Evolutionary conservation across 1,284 basidiomycete species (phyloP).

Genomic region (Ganoderma leucocontextum): DNA sequence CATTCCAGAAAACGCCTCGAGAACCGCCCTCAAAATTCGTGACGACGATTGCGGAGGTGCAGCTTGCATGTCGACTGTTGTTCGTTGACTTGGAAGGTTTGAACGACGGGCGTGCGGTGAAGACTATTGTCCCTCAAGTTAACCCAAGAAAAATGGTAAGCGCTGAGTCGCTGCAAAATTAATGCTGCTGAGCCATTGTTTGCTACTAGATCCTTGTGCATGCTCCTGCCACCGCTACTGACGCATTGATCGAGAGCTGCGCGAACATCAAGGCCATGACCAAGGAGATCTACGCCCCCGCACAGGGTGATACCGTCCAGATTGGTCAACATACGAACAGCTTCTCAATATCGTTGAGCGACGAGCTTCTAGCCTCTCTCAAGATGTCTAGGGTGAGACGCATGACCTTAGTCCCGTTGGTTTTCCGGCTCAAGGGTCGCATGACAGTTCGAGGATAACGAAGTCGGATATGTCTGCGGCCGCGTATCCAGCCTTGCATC

Average conservation of each 20-base stretch:
- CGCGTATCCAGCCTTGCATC: constrained; percentile 84
- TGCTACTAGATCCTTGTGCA: constrained; percentile 87
- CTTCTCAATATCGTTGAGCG: constrained; percentile 94
- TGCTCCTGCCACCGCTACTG: constrained; percentile 71
- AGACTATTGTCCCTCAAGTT: constrained; percentile 96
- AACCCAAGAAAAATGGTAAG: constrained; percentile 93
- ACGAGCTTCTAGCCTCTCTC: constrained; percentile 81
- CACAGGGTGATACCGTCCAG: constrained; percentile 76
- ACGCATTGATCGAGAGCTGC: constrained; percentile 82
- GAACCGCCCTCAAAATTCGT: constrained; percentile 95
- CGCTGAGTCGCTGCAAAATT: background rate
- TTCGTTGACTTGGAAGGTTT: constrained; percentile 97
- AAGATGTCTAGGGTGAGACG: constrained; percentile 87
- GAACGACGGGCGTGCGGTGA: constrained; percentile 95
- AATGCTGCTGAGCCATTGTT: background rate
- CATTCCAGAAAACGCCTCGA: constrained; percentile 65
- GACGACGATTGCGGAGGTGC: constrained; percentile 75
- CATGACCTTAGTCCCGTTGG: background rate
- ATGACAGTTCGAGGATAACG: constrained; percentile 93
- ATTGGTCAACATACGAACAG: constrained; percentile 97
- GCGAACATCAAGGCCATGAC: constrained; percentile 87
- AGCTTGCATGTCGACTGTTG: constrained; percentile 85
- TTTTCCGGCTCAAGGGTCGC: constrained; percentile 17
- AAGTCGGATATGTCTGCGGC: constrained; percentile 91
- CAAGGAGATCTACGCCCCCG: constrained; percentile 88